These are phyloP conservation scores for Babesia bigemina DNA, from an alignment of 169 alveolate species.

Conservation along the genomic window DNA sequence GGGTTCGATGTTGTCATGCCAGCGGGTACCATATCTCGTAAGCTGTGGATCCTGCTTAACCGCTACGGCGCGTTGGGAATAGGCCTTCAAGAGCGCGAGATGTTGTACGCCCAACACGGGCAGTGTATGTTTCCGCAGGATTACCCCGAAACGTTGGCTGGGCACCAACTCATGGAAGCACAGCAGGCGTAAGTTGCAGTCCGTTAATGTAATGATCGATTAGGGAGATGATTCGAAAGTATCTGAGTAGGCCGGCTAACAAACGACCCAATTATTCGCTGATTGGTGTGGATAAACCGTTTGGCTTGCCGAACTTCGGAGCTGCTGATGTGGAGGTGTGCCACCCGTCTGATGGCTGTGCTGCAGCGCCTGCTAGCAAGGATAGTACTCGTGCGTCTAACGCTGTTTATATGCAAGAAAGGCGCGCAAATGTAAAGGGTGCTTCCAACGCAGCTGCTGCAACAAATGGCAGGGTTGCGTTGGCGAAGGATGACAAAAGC, in stretches of 20 bases:
- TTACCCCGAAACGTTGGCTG: conserved; percentile 66
- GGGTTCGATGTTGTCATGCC: conserved; percentile 64
- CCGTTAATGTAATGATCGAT: neutral
- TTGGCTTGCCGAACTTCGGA: conserved; percentile 25
- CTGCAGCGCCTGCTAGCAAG: neutral
- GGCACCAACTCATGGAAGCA: conserved; percentile 23
- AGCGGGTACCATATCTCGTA: conserved; percentile 45
- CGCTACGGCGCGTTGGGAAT: conserved; percentile 60
- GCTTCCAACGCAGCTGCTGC: too few species aligned
- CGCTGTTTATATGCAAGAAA: too few species aligned
- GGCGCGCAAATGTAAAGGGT: too few species aligned
- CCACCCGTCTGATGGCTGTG: neutral
- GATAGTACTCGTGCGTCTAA: too few species aligned
- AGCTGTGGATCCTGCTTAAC: conserved; percentile 56
- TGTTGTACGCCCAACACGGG: conserved; percentile 27
- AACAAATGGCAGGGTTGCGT: too few species aligned
- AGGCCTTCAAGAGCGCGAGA: conserved; percentile 51
- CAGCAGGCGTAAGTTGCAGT: conserved; percentile 22
- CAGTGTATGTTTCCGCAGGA: conserved; percentile 65
- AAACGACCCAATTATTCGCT: conserved; percentile 56
- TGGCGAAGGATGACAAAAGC: neutral
- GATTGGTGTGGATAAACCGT: conserved; percentile 59
- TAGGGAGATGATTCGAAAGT: conserved; percentile 28
- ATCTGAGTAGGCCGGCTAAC: conserved; percentile 44
- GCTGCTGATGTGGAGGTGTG: neutral